A percentile compares a stretch with the other conserved stretches of the same genome.
Evolutionary conservation across 768 basidiomycete genomes (phyloP).

Genomic region (Galerina sulciceps): DNA sequence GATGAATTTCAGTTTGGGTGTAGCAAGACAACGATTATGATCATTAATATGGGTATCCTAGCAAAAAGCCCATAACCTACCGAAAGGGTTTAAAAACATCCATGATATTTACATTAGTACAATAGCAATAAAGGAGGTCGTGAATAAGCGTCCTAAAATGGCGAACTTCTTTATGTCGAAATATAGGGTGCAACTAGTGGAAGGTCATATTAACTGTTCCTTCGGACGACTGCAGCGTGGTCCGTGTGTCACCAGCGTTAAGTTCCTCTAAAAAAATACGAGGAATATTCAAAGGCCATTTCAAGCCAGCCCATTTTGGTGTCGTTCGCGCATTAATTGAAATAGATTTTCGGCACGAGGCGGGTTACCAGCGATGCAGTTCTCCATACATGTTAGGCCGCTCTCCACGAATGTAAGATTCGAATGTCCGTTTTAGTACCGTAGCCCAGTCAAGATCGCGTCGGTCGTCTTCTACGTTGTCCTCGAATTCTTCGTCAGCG

Average conservation of each 20-base stretch:
- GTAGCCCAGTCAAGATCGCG: constrained; percentile 91
- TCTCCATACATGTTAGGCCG: constrained; percentile 96
- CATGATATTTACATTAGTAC: constrained; percentile 24
- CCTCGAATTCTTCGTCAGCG: constrained; percentile 41
- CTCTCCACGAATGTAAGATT: constrained; percentile 90
- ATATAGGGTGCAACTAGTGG: constrained; percentile 7
- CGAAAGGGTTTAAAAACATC: constrained; percentile 16
- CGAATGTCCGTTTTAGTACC: constrained; percentile 94
- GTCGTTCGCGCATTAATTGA: not conserved
- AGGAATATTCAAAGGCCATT: not conserved
- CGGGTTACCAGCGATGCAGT: constrained; percentile 55
- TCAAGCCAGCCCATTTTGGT: not conserved
- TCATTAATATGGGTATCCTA: constrained; percentile 20
- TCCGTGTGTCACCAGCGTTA: not conserved
- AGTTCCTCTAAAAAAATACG: not conserved
- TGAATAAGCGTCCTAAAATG: constrained; percentile 2
- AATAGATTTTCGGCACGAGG: not conserved
- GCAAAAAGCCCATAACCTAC: constrained; percentile 17
- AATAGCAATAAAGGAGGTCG: constrained; percentile 12
- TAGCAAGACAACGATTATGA: constrained; percentile 14
- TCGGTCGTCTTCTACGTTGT: constrained; percentile 64
- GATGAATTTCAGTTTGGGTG: too few species aligned
- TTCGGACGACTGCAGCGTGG: not conserved
- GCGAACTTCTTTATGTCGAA: not conserved
- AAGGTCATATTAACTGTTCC: constrained; percentile 2